Evolutionary conservation across 2,329 filamentous ascomycete species (phyloP), one percentile per base, ranked within the genome.

Genomic region (Canariomyces notabilis): DNA sequence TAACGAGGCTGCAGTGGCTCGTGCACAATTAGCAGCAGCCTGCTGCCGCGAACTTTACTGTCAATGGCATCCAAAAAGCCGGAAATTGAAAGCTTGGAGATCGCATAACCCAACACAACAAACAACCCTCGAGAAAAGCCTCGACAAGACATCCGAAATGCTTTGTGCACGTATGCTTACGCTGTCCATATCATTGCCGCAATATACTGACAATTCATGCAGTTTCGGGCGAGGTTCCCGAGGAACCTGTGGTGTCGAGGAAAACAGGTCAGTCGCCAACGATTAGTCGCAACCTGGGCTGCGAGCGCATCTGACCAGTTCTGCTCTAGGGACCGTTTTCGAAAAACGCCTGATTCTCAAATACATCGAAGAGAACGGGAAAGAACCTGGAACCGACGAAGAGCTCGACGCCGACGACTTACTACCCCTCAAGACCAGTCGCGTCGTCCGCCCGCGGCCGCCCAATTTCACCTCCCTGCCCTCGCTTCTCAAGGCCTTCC

Each of bases 141-240:
- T 38, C 39, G 29, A 21, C 35, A 43, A 36, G 23, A 40, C 23
- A 35, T 37, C 44, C 46, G 55, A 42, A 20, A 64, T 64, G 62
- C 50, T 64, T 37, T 64, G 62, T 53, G 61, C 58, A 55, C 57
- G 58, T 60, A 57, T 19, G 58, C 50, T 4, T 4, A 1, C 16
- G 1, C 9, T 1, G 15, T 7, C 8, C 22, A n/a, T n/a, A 29
- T 11, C n/a, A 7, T 14, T 9, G 14, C n/a, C 26, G n/a, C n/a
- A 14, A 36, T 1, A 14, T 22, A 43, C 52, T 59, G 23, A 55
- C 46, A 29, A 46, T 43, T 42, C 21, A 42, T 50, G 45, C 62
- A 95, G 91, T 98, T 69, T 98, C 93, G 53, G 93, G 93, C 71
- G 91, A 96, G 79, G 84, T 89, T 72, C 91, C 93, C 56, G 87